Base-by-base conservation (phyloP, 2,329 filamentous ascomycete species). In the Botrytis hyacinthi region DNA sequence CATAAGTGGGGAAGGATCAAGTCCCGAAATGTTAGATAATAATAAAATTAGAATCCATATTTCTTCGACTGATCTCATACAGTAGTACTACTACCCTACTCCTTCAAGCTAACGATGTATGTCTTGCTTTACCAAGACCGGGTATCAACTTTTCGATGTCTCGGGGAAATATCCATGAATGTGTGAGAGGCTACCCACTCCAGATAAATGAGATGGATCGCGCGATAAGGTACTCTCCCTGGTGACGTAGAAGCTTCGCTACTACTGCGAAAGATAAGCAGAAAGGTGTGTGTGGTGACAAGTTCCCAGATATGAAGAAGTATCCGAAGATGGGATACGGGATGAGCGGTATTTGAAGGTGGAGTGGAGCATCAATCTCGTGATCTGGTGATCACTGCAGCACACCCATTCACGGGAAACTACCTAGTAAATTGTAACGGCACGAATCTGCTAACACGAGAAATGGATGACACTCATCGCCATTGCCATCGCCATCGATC, bases 361-460 rank as follows among this genome's bases (percentile, higher is more conserved):
- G 37, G 66, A 57, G 66, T 68, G 66, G 48, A 69, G 66, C 37
- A 57, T 12, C n/a, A 8, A 69, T 69, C 66, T 57, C 66, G 66
- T 69, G 66, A 68, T 68, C 66, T 68, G 35, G 66, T 68, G 66
- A 69, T 69, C 66, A 57, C 66, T 5, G 66, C 51, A 69, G 40
- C 48, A 54, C 65, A 69, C 66, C 66, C 48, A 32, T 57, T 32
- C 48, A 42, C 37, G 18, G 26, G 48, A 59, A 32, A 37, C 40
- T 12, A 29, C 26, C 51, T n/a, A 37, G 66, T 42, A 57, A 69
- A 51, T 16, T 37, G 20, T 29, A 35, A n/a, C 51, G 4, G 32
- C 20, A 61, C 32, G n/a, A 66, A 66, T 51, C 12, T 42, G 37
- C 18, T n/a, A 69, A 57, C 37, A 69, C 66, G 66, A 69, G 48